Evolutionary conservation across 2,329 filamentous ascomycete species (phyloP).

Genomic region (Hymenoscyphus infarciens): DNA sequence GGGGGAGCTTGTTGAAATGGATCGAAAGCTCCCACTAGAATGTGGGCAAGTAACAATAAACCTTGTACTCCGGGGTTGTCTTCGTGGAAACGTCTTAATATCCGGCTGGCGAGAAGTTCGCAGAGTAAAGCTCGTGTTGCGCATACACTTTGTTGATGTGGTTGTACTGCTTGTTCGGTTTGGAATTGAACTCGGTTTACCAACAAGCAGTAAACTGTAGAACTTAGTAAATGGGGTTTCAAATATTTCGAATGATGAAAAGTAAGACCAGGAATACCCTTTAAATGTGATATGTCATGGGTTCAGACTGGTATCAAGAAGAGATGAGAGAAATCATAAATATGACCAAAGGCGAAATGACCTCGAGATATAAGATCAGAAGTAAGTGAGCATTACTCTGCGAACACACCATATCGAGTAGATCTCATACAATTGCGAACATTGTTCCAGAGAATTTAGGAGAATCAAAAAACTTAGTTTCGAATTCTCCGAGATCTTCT

Average conservation of each 20-base stretch:
- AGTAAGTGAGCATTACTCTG: no score
- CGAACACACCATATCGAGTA: no score
- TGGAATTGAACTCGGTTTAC: conserved; percentile 80
- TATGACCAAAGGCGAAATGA: no score
- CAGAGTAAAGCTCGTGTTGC: conserved; percentile 74
- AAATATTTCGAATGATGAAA: background rate
- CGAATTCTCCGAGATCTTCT: no score
- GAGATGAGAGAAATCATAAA: no score
- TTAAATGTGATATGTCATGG: background rate
- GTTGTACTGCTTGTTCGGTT: conserved; percentile 70
- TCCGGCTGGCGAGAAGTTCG: conserved; percentile 74
- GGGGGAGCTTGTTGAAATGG: conserved; percentile 79
- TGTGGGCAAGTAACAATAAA: conserved; percentile 70
- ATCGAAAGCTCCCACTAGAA: conserved; percentile 79
- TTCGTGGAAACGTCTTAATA: conserved; percentile 75
- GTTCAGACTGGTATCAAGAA: no score
- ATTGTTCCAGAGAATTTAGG: no score
- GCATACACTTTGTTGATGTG: conserved; percentile 77
- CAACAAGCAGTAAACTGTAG: conserved; percentile 71
- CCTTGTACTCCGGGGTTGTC: conserved; percentile 68
- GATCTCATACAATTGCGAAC: no score
- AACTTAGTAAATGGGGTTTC: background rate
- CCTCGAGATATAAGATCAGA: no score
- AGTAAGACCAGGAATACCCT: background rate
- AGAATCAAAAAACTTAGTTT: no score